phyloP scores from a whole-genome alignment of 495 filamentous ascomycete species.

The Lepraria neglecta region DNA sequence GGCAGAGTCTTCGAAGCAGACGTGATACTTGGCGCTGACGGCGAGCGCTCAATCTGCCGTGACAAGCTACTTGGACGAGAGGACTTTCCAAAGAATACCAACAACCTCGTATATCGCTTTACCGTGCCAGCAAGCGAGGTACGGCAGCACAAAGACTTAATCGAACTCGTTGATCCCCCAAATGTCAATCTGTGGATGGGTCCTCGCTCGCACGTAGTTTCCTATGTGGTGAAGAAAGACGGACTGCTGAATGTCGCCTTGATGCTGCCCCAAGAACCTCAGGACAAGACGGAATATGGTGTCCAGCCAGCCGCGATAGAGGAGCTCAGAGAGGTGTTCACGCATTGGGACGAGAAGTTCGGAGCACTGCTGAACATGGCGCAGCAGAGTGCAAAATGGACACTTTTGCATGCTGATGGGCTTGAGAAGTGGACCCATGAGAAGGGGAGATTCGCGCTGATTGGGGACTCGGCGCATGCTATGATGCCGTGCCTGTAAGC shows the following conservation, averaged over 20 bases:
- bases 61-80: slow-evolving; percentile 38
- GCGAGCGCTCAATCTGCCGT: slow-evolving; percentile 46
- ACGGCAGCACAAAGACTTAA: slow-evolving; percentile 38
- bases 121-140: slow-evolving; percentile 44
- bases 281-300: slow-evolving; percentile 47
- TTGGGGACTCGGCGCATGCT: slow-evolving; percentile 63
- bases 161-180: slow-evolving; percentile 25
- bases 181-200: slow-evolving; percentile 36
- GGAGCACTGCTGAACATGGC: slow-evolving; percentile 45
- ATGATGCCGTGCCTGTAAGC: slow-evolving; percentile 49
- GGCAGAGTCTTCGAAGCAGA: slow-evolving; percentile 38
- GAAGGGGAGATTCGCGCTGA: slow-evolving; percentile 47
- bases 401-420: slow-evolving; percentile 21
- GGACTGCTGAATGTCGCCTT: slow-evolving; percentile 54
- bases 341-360: slow-evolving; percentile 46
- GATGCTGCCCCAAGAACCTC: slow-evolving; percentile 54
- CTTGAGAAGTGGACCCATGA: slow-evolving; percentile 43
- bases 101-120: slow-evolving; percentile 55
- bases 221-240: slow-evolving; percentile 47
- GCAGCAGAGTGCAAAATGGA: slow-evolving; percentile 49
- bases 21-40: slow-evolving; percentile 50
- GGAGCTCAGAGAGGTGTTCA: slow-evolving; percentile 56
- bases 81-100: slow-evolving; percentile 43
- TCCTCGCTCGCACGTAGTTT: slow-evolving; percentile 47
- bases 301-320: slow-evolving; percentile 50